These are phyloP conservation scores for Acidiella bohemica DNA, from an alignment of 495 filamentous ascomycete species.

Conservation along the genomic window DNA sequence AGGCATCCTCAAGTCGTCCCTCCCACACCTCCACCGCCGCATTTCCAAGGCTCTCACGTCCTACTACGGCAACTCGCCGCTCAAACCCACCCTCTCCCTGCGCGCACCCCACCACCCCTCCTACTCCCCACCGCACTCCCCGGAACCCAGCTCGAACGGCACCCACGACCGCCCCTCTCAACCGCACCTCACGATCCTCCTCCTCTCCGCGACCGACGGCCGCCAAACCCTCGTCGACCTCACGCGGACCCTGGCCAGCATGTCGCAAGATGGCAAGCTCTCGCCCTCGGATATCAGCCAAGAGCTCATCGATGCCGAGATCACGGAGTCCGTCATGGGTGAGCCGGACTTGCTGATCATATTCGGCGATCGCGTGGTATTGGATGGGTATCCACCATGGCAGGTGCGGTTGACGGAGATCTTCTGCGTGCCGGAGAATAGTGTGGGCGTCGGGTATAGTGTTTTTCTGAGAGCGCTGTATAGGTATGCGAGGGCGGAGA, in stretches of 20 bases:
- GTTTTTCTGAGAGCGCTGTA: conserved; percentile 75
- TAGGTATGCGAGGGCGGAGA: conserved; percentile 73
- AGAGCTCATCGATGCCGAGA: conserved; percentile 82
- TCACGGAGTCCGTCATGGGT: conserved; percentile 55
- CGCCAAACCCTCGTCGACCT: conserved; percentile 88
- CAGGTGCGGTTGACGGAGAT: conserved; percentile 91
- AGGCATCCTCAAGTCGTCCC: conserved; percentile 79
- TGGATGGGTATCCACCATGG: conserved; percentile 94
- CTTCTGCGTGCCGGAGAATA: conserved; percentile 55
- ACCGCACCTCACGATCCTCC: conserved; percentile 60
- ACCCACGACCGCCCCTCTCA: not conserved
- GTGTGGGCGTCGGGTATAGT: conserved; percentile 71
- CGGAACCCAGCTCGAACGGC: conserved; percentile 11
- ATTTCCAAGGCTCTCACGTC: conserved; percentile 59
- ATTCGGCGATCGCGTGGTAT: conserved; percentile 64
- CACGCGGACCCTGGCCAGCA: conserved; percentile 85
- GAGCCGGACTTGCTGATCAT: conserved; percentile 85
- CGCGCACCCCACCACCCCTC: conserved; percentile 60
- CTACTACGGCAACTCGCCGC: conserved; percentile 70
- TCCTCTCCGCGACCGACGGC: conserved; percentile 78
- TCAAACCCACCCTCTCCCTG: conserved; percentile 48
- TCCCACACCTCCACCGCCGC: conserved; percentile 59
- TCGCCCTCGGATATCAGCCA: conserved; percentile 61
- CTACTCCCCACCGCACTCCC: conserved; percentile 31
- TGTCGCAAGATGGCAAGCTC: conserved; percentile 82